Percentiles rank a stretch among this genome's conserved stretches.
These are phyloP conservation scores for Suillus subluteus DNA, from an alignment of 768 basidiomycete genomes.

Conservation along the genomic window DNA sequence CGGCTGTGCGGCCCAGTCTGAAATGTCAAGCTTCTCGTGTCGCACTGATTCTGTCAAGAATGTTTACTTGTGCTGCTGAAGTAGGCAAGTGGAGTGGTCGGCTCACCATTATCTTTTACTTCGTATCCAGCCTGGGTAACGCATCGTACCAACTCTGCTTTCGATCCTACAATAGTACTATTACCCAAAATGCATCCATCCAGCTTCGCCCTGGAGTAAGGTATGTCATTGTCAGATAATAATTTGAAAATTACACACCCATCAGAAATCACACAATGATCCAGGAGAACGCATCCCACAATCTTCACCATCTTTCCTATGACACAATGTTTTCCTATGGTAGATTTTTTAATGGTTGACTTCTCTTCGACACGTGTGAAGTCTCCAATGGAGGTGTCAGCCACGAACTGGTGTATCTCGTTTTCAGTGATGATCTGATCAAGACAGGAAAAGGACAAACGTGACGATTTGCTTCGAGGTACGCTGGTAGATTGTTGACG, in stretches of 20 bases:
- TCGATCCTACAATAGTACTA: slow-evolving; percentile 71
- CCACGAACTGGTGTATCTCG: slow-evolving; percentile 44
- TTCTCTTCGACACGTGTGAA: slow-evolving; percentile 84
- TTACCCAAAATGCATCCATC: slow-evolving; percentile 78
- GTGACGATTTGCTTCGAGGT: slow-evolving; percentile 80
- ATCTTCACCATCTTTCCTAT: slow-evolving; percentile 88
- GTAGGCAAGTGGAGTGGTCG: not conserved
- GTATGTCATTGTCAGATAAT: slow-evolving; percentile 11
- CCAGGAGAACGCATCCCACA: slow-evolving; percentile 79
- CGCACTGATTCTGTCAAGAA: slow-evolving; percentile 49
- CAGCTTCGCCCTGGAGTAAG: slow-evolving; percentile 61
- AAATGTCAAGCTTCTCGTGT: slow-evolving; percentile 59
- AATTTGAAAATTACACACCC: slow-evolving; percentile 53
- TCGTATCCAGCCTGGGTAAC: slow-evolving; percentile 82
- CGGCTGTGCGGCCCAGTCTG: slow-evolving; percentile 52
- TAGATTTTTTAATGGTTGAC: slow-evolving; percentile 76
- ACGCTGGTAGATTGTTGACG: slow-evolving; percentile 75
- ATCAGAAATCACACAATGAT: slow-evolving; percentile 87
- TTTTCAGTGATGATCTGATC: slow-evolving; percentile 20
- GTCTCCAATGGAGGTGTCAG: slow-evolving; percentile 63
- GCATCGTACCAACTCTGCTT: slow-evolving; percentile 68
- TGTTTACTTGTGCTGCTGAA: not conserved
- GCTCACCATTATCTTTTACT: slow-evolving; percentile 61
- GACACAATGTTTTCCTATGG: slow-evolving; percentile 81
- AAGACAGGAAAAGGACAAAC: slow-evolving; percentile 43